Conservation (phyloP, 2,329 filamentous ascomycete genomes). For the Aspergillus aculeatus region DNA sequence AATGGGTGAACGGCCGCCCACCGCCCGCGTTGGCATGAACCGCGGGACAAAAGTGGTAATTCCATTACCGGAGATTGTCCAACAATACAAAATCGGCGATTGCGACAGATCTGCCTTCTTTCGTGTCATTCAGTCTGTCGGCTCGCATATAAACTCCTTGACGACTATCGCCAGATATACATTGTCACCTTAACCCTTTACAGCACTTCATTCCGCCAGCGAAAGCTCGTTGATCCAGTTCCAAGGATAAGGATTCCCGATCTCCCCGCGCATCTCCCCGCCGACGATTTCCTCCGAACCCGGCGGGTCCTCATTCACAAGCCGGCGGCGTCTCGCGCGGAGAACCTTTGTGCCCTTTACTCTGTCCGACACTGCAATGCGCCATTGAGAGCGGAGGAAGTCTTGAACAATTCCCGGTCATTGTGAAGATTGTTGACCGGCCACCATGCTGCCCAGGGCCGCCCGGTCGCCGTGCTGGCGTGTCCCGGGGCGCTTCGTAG, state of each 20-base stretch:
- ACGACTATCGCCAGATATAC: not conserved
- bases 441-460: slow-evolving; percentile 40
- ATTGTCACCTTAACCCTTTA: slow-evolving; percentile 5
- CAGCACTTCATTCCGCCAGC: not conserved
- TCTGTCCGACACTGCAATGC: slow-evolving; percentile 19
- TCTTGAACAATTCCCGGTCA: not conserved
- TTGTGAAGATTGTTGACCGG: slow-evolving; percentile 12
- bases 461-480: slow-evolving; percentile 36
- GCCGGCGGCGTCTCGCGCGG: slow-evolving; percentile 21
- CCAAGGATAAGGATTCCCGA: slow-evolving; percentile 8
- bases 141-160: not conserved
- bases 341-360: slow-evolving; percentile 9
- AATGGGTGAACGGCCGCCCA: not conserved
- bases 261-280: slow-evolving; percentile 7
- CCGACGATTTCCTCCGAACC: slow-evolving; percentile 34
- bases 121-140: slow-evolving; percentile 5
- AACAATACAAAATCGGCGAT: slow-evolving; percentile 17
- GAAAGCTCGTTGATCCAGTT: not conserved
- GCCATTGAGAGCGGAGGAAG: slow-evolving; percentile 18
- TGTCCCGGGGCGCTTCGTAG: slow-evolving; percentile 27
- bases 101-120: slow-evolving; percentile 23
- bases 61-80: slow-evolving; percentile 3
- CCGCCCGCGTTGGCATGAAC: not conserved
- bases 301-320: slow-evolving; percentile 30
- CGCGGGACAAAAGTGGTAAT: not conserved